Conservation (phyloP, 73 alveolate genomes). For the Stentor roeselii region DNA sequence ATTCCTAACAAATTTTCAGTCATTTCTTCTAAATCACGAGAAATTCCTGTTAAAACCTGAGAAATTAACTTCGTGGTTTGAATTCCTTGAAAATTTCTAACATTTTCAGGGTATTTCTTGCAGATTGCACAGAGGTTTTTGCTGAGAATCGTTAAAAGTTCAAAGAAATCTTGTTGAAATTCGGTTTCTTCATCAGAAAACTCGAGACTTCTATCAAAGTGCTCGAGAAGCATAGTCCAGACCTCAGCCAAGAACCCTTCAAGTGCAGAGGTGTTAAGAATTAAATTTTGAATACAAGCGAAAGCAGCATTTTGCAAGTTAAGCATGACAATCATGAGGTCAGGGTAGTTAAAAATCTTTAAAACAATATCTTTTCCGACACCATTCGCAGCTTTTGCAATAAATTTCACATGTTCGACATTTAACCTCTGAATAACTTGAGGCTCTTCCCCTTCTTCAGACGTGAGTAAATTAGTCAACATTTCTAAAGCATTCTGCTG, state of each 20-base stretch:
- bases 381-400: conserved; percentile 4
- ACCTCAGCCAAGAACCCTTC: background rate
- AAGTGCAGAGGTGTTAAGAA: background rate
- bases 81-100: no score
- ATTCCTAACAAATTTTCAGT: background rate
- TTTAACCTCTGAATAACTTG: background rate
- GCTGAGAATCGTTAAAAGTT: background rate
- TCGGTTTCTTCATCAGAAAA: background rate
- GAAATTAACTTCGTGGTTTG: background rate
- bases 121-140: background rate
- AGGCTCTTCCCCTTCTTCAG: conserved; percentile 22
- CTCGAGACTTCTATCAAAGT: background rate
- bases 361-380: background rate
- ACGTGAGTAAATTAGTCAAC: background rate
- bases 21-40: background rate
- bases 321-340: background rate
- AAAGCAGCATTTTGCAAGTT: conserved; percentile 15
- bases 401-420: background rate
- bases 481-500: background rate
- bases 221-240: background rate
- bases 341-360: background rate
- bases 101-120: background rate
- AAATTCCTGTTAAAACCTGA: background rate
- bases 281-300: conserved; percentile 7
- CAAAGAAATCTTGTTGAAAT: background rate